Conservation (phyloP, 768 basidiomycete species). For the Russula sp. region DNA sequence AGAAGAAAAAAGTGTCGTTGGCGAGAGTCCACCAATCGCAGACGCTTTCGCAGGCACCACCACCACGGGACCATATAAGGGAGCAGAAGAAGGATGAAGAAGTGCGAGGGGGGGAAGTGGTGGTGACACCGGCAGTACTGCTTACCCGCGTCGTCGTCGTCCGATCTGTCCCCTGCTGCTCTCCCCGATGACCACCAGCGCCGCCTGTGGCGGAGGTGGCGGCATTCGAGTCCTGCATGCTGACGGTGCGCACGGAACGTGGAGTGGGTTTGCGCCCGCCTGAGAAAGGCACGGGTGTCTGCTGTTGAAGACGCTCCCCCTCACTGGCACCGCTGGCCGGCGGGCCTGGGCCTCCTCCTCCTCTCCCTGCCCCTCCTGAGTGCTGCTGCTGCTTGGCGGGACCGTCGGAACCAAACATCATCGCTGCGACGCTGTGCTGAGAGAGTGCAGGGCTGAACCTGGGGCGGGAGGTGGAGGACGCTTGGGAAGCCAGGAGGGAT, state of each 20-base stretch:
- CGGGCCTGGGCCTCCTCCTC: no score
- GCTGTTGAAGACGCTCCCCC: neutral
- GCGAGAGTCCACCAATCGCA: no score
- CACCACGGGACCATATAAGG: no score
- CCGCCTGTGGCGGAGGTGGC: neutral
- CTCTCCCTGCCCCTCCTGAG: conserved; percentile 26
- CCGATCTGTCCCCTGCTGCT: no score
- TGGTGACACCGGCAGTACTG: no score
- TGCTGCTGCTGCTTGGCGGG: no score
- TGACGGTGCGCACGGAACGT: conserved; percentile 79
- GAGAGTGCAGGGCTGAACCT: conserved; percentile 63
- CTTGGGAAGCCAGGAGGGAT: conserved; percentile 81
- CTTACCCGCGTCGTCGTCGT: no score
- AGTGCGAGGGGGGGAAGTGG: no score
- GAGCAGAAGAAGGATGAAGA: no score
- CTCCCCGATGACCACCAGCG: no score
- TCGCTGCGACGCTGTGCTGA: conserved; percentile 46
- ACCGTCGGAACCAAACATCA: conserved; percentile 30
- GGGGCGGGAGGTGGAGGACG: conserved; percentile 76
- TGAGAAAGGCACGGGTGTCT: conserved; percentile 36
- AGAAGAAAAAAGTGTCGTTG: no score
- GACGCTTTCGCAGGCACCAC: no score
- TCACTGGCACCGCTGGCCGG: neutral
- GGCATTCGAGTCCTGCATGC: conserved; percentile 47
- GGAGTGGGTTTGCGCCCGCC: conserved; percentile 80